Evolutionary conservation across 2,329 filamentous ascomycete species (phyloP).

Genomic region (Arthrobotrys musiformis): DNA sequence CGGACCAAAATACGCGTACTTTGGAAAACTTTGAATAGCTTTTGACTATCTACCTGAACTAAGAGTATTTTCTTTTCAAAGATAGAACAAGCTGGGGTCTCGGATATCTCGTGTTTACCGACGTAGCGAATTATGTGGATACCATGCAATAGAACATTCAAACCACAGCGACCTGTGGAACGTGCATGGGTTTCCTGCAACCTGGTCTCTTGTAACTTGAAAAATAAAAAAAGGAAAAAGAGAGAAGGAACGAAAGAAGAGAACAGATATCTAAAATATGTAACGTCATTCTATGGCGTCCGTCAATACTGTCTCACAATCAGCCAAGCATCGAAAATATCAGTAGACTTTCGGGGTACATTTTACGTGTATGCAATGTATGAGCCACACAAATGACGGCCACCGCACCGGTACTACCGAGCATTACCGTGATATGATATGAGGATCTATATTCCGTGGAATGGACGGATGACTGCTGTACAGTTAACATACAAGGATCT

Average conservation of each 20-base stretch:
- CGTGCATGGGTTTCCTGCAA: slow-evolving; percentile 14
- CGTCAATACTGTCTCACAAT: slow-evolving; percentile 10
- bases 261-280: slow-evolving; percentile 5
- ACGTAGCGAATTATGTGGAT: background rate
- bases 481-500: slow-evolving; percentile 3
- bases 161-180: slow-evolving; percentile 16
- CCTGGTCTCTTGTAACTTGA: background rate
- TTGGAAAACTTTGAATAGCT: too few species aligned
- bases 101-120: background rate
- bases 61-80: background rate
- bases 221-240: slow-evolving; percentile 17
- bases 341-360: background rate
- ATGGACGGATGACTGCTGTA: slow-evolving; percentile 14
- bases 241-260: too few species aligned
- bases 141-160: background rate
- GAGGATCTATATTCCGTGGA: slow-evolving; percentile 25
- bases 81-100: background rate
- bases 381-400: slow-evolving; percentile 6
- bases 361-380: background rate
- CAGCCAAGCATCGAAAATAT: background rate
- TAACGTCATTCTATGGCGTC: slow-evolving; percentile 29
- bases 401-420: slow-evolving; percentile 21
- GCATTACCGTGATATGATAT: slow-evolving; percentile 21
- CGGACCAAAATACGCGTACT: background rate
- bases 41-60: too few species aligned